Conservation (phyloP, 2,329 filamentous ascomycete species). For the Falciphora oryzae region DNA sequence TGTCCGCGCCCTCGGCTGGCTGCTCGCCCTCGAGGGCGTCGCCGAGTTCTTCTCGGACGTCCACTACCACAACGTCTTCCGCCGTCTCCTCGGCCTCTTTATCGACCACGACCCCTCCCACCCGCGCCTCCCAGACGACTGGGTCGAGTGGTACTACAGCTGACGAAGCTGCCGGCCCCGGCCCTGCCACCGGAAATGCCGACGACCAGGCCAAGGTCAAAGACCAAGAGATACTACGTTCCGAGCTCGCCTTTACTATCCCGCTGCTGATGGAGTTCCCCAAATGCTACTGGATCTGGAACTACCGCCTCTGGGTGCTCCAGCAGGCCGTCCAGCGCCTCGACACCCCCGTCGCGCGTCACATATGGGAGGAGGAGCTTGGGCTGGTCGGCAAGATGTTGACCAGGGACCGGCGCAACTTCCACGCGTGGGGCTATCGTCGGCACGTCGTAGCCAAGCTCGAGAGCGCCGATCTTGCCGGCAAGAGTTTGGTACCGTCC, state of each 20-base stretch:
- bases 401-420: slow-evolving; percentile 78
- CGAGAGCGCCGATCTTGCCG: slow-evolving; percentile 49
- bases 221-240: slow-evolving; percentile 51
- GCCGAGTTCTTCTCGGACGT: slow-evolving; percentile 47
- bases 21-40: slow-evolving; percentile 49
- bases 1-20: slow-evolving; percentile 46
- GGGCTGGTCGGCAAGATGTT: slow-evolving; percentile 84
- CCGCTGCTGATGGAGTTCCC: slow-evolving; percentile 79
- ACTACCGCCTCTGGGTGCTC: slow-evolving; percentile 83
- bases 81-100: slow-evolving; percentile 51
- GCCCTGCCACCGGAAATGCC: slow-evolving; percentile 27
- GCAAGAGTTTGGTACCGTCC: slow-evolving; percentile 60
- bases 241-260: slow-evolving; percentile 77
- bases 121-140: slow-evolving; percentile 39
- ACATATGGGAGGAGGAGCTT: slow-evolving; percentile 81
- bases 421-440: slow-evolving; percentile 94
- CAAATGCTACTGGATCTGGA: slow-evolving; percentile 99
- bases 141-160: slow-evolving; percentile 52
- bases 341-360: slow-evolving; percentile 45
- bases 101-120: slow-evolving; percentile 45
- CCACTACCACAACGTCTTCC: slow-evolving; percentile 56
- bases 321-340: slow-evolving; percentile 63
- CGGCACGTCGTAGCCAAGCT: slow-evolving; percentile 71
- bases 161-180: slow-evolving; percentile 20
- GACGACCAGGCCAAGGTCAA: slow-evolving; percentile 17